Base-by-base conservation (phyloP, 164 flowering plant genomes). In the grape (Vitis vinifera) region DNA sequence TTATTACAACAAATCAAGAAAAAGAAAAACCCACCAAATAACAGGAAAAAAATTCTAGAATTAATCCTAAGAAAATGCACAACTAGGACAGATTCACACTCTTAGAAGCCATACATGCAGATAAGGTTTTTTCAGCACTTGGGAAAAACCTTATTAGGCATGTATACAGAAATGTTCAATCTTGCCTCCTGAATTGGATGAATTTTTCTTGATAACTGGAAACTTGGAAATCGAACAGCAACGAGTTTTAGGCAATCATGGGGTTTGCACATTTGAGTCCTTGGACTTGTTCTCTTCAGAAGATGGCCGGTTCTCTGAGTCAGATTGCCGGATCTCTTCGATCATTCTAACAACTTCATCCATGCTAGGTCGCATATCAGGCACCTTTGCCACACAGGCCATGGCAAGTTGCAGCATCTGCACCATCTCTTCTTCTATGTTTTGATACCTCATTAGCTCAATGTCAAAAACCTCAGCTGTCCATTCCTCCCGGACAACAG, bases 401-500 rank as follows among this genome's bases (percentile, higher is more conserved):
- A 87, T 79, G 13, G 76, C 91, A 63, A 87, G 79, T 71, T 87
- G 91, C 65, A 87, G 73, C 89, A 87, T 84, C 72, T 85, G 88
- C 47, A 87, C 89, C 82, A 87, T 73, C 73, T 87, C 91, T 62
- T 87, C 91, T 80, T 87, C 91, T 7, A 76, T 74, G 68, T 84
- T 82, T 15, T 69, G 80, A 68, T 65, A 77, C 75, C 74, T 81
- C 81, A 82, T 71, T 56, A 87, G 68, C 81, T 87, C 89, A 2
- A 75, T 74, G 49, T 87, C 91, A 58, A 87, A 87, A 30, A 87
- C 91, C 73, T 87, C 91, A 13, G 88, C 83, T 10, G 91, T 87
- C 91, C 91, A 87, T 66, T 87, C 91, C 68, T 87, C 91, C 55
- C 91, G 59, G 0, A 87, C 91, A 14, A 87, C 91, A 2, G 91